Evolutionary conservation across 805 yeast genomes (phyloP), one percentile per base, ranked within the genome.

Genomic region (Lipomyces yamadae): DNA sequence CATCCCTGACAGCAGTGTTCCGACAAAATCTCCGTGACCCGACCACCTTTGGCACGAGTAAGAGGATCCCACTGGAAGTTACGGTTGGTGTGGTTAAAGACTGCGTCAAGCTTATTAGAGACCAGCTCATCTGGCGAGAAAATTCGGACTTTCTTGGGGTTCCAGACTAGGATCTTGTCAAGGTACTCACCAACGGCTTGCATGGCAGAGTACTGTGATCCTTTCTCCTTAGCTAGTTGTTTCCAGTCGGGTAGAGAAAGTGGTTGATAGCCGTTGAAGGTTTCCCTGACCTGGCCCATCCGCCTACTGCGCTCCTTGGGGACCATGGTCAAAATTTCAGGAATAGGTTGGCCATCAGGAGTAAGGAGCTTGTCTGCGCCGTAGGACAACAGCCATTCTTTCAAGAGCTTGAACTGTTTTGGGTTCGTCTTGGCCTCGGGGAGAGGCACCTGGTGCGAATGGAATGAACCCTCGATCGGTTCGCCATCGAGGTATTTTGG

Each of bases 1-100:
- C 71, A 68, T 10, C 72, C 72, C 66, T 70, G 65, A 62, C 72
- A 70, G 39, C 67, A 61, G 35, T 70, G 72, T 66, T 70, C 72
- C 13, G 70, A 63, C 62, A 70, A 60, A 15, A 70, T 65, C 63
- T 70, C 72, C 10, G 68, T 68, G 6, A 70, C 72, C 13, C 72
- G 72, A 13, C 72, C 72, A 18, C 70, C 70, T 53, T 63, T 63
- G 50, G 61, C 60, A 37, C 67, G 67, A 11, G 66, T 65, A 61
- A 50, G 63, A 30, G 71, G 69, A 48, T 65, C 71, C 65, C 66
- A 64, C 60, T 67, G 71, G 66, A 65, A 63, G 58, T 66, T 59
- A 30, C 71, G 68, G 33, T 33, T 57, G 10, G 71, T 62, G 65
- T 69, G 68, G 24, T 64, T 42, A 52, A 68, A 68, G 15, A 68